phyloP scores from a whole-genome alignment of 2,329 filamentous ascomycete species.

The Amylocarpus encephaloides region DNA sequence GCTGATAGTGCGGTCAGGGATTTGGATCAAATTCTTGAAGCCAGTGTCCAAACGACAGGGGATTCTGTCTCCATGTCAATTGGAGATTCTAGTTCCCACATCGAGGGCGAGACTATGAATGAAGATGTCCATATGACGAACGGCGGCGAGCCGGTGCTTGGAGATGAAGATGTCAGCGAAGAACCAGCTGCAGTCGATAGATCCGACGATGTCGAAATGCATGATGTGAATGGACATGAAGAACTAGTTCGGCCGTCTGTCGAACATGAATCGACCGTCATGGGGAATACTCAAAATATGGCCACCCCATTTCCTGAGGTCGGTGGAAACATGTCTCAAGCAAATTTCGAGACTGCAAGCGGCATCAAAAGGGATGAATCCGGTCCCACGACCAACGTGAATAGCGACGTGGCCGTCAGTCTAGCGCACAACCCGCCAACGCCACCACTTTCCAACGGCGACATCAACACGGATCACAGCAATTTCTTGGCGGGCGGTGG shows the following conservation, averaged over 20 bases:
- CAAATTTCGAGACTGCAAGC: constrained; percentile 24
- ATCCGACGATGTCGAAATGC: constrained; percentile 33
- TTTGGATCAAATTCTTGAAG: constrained; percentile 66
- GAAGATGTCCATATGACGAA: constrained; percentile 19
- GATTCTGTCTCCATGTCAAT: constrained; percentile 38
- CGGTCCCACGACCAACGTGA: constrained; percentile 36
- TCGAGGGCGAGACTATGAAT: constrained; percentile 37
- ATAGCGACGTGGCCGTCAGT: constrained; percentile 35
- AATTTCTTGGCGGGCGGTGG: constrained; percentile 61
- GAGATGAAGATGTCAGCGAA: constrained; percentile 4
- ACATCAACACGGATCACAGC: constrained; percentile 24
- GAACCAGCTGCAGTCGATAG: constrained; percentile 8
- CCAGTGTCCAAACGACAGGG: constrained; percentile 47
- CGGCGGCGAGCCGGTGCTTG: constrained; percentile 10
- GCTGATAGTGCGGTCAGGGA: constrained; percentile 66
- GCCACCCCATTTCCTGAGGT: constrained; percentile 16
- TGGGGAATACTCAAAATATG: constrained; percentile 15
- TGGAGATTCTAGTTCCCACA: constrained; percentile 36
- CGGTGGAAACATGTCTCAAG: constrained; percentile 14
- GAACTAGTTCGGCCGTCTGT: constrained; percentile 18
- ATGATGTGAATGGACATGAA: constrained; percentile 31
- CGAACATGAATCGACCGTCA: neutral
- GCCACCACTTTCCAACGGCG: constrained; percentile 59
- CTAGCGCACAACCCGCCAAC: constrained; percentile 44
- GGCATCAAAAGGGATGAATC: constrained; percentile 31